Base-by-base conservation (phyloP, 176 grass and related monocot genomes). In the Sorghum bicolor region DNA sequence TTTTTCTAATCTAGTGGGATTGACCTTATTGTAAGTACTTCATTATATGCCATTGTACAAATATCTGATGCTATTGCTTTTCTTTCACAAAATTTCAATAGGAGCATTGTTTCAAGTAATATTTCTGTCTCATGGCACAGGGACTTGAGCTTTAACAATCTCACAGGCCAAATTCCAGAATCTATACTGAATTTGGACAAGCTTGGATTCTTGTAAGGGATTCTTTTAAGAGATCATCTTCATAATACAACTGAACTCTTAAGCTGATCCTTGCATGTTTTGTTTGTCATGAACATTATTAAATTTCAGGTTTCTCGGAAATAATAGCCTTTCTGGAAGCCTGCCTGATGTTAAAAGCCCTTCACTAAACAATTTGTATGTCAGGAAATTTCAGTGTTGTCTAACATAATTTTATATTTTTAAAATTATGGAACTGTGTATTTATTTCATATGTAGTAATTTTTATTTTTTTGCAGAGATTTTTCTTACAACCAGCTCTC, bases 131-230 rank as follows among this genome's bases (percentile, higher is more conserved):
- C 19, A 57, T 67, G 64, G 28, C 41, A 33, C n/a, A 94, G 93
- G 89, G 96, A 98, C 81, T 87, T 94, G 85, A 98, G 96, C 72
- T 98, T 98, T 67, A 98, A 98, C 78, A 94, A 92, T 87, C 84
- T 98, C 50, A 94, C 93, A 43, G 96, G 93, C 6, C 79, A 87
- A 89, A 39, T 95, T 81, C 89, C 93, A 65, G 83, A 83, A 55
- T 92, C 96, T 9, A 86, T 95, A 79, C 86, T 98, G 15, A 98
- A 31, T 73, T 78, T 98, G 64, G 63, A 62, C 36, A 90, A 48
- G 33, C 85, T 98, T 8, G 14, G 0, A 16, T 87, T 80, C 74
- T 87, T 98, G 96, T 98, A 85, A 93, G 87, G 66, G 65, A 31
- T 64, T 26, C 61, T 80, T 87, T 74, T 31, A 31, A 30, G 19